Evolutionary conservation across 441 rosid species (phyloP), one percentile per base, ranked within the genome.

Genomic region (Populus tomentosa): DNA sequence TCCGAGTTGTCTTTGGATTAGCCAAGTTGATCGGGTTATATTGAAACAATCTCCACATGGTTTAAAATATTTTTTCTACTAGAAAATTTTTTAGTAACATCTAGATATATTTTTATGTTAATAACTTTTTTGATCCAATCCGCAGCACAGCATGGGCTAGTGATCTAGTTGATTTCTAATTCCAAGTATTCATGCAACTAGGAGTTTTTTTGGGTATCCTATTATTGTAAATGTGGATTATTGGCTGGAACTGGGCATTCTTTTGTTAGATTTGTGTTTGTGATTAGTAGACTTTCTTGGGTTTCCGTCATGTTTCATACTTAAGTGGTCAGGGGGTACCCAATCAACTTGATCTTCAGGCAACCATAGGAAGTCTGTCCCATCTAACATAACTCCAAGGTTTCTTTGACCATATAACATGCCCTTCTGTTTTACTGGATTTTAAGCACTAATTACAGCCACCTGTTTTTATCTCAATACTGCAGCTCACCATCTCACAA

Each of bases 401-500:
- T 33, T 56, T n/a, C 70, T 75, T 46, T 36, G 32, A 4, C 33
- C 30, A 46, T 36, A 40, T 10, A 35, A 6, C 64, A 46, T 4
- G 6, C 18, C 56, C 56, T 46, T 46, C 56, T 46, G 56, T 46
- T 46, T 46, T 46, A 46, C 42, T 13, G 35, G 38, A 59, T 83
- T 74, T 40, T 70, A 11, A 36, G 53, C 23, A 75, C 69, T 64
- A 69, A 75, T 26, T 73, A 71, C 71, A 0, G 18, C 72, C 23
- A 26, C 70, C 73, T 42, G 64, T 65, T 69, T 76, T 53, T 73
- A 7, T 82, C 72, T 75, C 35, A 78, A 80, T 78, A 38, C 13
- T 88, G 88, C 92, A 95, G 97, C 84, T 67, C 70, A 68, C 53
- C 78, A 63, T 87, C 92, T 67, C 71, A 73, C 75, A 84, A 73